These are phyloP conservation scores for Fusarium falciforme DNA, from an alignment of 2,329 filamentous ascomycete species.

Conservation along the genomic window DNA sequence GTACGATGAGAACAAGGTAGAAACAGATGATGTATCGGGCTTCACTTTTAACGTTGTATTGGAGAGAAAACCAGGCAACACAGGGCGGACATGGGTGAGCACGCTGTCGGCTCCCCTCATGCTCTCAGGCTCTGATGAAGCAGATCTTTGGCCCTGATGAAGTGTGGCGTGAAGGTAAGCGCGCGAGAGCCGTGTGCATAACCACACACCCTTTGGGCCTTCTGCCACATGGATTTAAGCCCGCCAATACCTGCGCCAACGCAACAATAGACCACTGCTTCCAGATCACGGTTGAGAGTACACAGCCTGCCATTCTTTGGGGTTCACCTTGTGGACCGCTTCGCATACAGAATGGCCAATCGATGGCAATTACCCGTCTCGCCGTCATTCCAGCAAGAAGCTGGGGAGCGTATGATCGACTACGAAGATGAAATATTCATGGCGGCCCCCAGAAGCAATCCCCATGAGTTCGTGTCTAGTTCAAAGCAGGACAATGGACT, in stretches of 20 bases:
- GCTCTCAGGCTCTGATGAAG: neutral
- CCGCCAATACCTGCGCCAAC: neutral
- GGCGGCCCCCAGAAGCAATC: neutral
- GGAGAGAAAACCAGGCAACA: neutral
- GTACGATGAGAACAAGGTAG: neutral
- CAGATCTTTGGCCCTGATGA: neutral
- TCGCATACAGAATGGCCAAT: neutral
- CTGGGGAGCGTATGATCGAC: too few species aligned
- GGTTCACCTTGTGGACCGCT: neutral
- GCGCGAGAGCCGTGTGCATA: neutral
- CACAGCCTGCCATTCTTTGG: neutral
- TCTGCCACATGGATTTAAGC: neutral
- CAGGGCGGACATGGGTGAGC: neutral
- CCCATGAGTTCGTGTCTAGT: neutral
- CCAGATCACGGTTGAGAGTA: neutral
- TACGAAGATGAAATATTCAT: neutral
- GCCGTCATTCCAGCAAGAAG: neutral
- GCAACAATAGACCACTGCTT: neutral
- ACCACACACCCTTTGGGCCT: neutral
- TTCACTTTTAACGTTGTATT: neutral
- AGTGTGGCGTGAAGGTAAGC: neutral
- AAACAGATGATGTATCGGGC: neutral
- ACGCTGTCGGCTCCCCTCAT: neutral
- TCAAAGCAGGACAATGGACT: neutral
- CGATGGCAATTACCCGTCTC: neutral